Evolutionary conservation across 2,329 filamentous ascomycete species (phyloP).

Genomic region (Clonostachys solani): DNA sequence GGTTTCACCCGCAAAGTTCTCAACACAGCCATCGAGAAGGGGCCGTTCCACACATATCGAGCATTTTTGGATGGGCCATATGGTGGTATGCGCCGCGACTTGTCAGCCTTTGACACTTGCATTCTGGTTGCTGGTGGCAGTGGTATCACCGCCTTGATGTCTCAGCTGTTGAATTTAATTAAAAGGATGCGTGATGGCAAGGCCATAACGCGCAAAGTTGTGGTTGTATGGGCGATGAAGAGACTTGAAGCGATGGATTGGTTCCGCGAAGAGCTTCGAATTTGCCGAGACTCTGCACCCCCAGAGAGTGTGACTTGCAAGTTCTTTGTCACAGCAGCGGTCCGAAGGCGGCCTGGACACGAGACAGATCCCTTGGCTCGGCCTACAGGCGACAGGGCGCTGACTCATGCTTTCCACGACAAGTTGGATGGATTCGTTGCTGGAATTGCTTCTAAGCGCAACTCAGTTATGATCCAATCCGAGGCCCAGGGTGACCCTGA

Average conservation of each 20-base stretch:
- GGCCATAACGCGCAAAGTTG: conserved; percentile 84
- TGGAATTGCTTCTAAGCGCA: conserved; percentile 80
- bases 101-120: conserved; percentile 90
- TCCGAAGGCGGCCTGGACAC: conserved; percentile 22
- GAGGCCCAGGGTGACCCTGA: conserved; percentile 76
- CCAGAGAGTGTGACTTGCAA: conserved; percentile 87
- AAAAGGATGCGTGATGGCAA: conserved; percentile 95
- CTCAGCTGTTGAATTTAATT: conserved; percentile 87
- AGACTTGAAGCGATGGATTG: conserved; percentile 92
- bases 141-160: conserved; percentile 90
- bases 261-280: conserved; percentile 92
- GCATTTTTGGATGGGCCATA: conserved; percentile 94
- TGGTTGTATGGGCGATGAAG: conserved; percentile 92
- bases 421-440: conserved; percentile 85
- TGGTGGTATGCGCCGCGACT: conserved; percentile 84
- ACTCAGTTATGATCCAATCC: conserved; percentile 76
- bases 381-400: conserved; percentile 36
- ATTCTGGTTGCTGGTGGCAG: conserved; percentile 92
- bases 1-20: conserved; percentile 86
- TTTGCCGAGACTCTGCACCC: conserved; percentile 85
- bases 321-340: conserved; percentile 83
- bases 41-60: conserved; percentile 86
- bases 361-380: no score
- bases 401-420: conserved; percentile 77
- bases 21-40: conserved; percentile 78